Evolutionary conservation across 2,329 filamentous ascomycete genomes (phyloP).

Genomic region (Aspergillus sojae): DNA sequence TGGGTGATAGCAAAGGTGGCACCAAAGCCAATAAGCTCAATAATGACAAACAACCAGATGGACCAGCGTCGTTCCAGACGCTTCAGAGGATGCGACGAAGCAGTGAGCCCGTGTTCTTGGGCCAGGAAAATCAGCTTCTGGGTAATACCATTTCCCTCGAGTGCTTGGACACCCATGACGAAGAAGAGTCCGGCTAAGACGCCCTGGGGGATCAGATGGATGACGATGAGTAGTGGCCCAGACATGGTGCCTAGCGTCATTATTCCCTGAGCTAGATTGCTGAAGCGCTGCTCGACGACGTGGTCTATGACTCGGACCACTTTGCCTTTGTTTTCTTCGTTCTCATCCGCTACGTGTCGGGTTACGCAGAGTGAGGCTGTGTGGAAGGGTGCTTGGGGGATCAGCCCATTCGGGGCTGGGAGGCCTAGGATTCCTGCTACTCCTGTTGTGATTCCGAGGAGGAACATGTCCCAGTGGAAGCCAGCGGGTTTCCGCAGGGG

Average conservation of each 20-base stretch:
- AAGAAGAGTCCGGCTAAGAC: conserved; percentile 82
- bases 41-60: conserved; percentile 71
- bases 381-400: conserved; percentile 82
- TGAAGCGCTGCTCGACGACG: conserved; percentile 71
- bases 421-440: conserved; percentile 75
- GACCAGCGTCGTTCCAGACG: conserved; percentile 63
- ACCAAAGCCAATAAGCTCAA: conserved; percentile 71
- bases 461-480: conserved; percentile 84
- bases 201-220: conserved; percentile 77
- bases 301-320: conserved; percentile 63
- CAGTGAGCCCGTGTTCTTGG: conserved; percentile 65
- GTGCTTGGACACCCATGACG: conserved; percentile 79
- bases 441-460: conserved; percentile 76
- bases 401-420: conserved; percentile 80
- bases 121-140: conserved; percentile 71
- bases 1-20: conserved; percentile 83
- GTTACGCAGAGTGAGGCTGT: conserved; percentile 78
- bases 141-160: conserved; percentile 76
- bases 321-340: conserved; percentile 63
- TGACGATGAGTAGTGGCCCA: conserved; percentile 70
- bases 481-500: conserved; percentile 78
- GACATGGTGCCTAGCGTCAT: conserved; percentile 79
- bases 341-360: conserved; percentile 54
- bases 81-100: conserved; percentile 60
- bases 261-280: conserved; percentile 76